These are phyloP conservation scores for Boletus vermiculosoides DNA, from an alignment of 768 basidiomycete species.

Conservation along the genomic window DNA sequence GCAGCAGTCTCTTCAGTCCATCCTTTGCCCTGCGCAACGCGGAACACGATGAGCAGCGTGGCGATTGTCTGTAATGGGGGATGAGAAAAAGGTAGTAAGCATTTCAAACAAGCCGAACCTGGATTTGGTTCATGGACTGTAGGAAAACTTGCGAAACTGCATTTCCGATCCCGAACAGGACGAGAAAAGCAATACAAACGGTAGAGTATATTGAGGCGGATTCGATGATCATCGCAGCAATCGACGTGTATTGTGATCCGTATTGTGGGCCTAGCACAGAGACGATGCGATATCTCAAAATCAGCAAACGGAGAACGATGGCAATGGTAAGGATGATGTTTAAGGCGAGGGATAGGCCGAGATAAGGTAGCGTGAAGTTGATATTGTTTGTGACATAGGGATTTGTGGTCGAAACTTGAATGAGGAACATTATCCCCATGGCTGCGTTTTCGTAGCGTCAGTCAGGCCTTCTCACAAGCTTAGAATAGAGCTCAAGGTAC, in stretches of 20 bases:
- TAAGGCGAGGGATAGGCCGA: constrained; percentile 27
- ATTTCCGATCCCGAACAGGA: constrained; percentile 23
- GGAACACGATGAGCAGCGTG: background rate
- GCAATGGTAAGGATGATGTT: constrained; percentile 35
- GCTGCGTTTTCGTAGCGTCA: background rate
- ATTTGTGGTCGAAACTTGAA: constrained; percentile 14
- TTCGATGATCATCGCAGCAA: constrained; percentile 37
- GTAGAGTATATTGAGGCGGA: constrained; percentile 32
- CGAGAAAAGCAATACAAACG: constrained; percentile 31
- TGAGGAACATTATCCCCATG: constrained; percentile 9
- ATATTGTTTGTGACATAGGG: constrained; percentile 7
- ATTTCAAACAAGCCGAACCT: constrained; percentile 16
- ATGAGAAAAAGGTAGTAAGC: background rate
- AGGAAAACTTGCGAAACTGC: constrained; percentile 30
- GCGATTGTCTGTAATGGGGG: background rate
- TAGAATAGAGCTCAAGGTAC: background rate
- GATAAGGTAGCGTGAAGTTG: constrained; percentile 24
- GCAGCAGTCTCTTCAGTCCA: constrained; percentile 4
- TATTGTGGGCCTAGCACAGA: constrained; percentile 21
- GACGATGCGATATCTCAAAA: constrained; percentile 11
- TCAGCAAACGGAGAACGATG: constrained; percentile 31
- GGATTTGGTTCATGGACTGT: constrained; percentile 27
- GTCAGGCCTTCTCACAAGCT: background rate
- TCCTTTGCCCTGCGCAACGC: constrained; percentile 7
- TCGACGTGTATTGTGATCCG: constrained; percentile 29